phyloP scores from a whole-genome alignment of 1,139 yeast species.

The Blastobotrys ciferrii region DNA sequence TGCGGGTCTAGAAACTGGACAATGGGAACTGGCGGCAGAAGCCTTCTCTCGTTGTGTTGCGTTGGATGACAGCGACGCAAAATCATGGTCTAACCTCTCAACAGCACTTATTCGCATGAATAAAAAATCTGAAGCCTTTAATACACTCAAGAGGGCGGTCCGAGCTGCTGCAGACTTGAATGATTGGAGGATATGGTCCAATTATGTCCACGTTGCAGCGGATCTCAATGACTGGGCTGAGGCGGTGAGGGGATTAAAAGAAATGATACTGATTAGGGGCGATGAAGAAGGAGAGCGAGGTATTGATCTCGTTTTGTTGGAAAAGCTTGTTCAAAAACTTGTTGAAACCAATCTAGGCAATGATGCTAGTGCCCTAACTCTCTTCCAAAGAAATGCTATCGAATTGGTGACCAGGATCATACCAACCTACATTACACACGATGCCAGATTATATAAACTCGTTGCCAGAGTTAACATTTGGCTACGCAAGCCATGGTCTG shows the following conservation, averaged over 20 bases:
- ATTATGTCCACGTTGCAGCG: slow-evolving; percentile 77
- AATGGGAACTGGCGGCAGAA: slow-evolving; percentile 79
- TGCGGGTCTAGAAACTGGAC: slow-evolving; percentile 71
- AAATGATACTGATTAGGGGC: slow-evolving; percentile 56
- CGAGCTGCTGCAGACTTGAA: slow-evolving; percentile 58
- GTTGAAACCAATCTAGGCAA: slow-evolving; percentile 45
- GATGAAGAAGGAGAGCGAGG: slow-evolving; percentile 58
- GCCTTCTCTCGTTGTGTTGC: slow-evolving; percentile 92
- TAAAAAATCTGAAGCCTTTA: slow-evolving; percentile 73
- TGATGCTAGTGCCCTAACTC: slow-evolving; percentile 32
- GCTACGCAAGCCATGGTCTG: slow-evolving; percentile 85
- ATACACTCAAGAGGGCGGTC: slow-evolving; percentile 77
- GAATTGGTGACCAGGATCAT: slow-evolving; percentile 65
- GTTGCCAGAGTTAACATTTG: slow-evolving; percentile 83
- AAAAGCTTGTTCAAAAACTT: slow-evolving; percentile 66
- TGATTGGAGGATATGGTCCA: slow-evolving; percentile 92
- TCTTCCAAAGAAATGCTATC: slow-evolving; percentile 59
- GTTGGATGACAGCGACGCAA: slow-evolving; percentile 75
- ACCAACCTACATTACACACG: slow-evolving; percentile 67
- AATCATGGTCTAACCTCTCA: slow-evolving; percentile 94
- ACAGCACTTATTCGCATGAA: slow-evolving; percentile 67
- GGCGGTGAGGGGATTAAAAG: slow-evolving; percentile 68
- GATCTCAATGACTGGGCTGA: slow-evolving; percentile 85
- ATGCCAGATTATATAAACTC: slow-evolving; percentile 77
- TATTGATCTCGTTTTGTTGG: slow-evolving; percentile 74